Percentiles rank a stretch among this genome's conserved stretches.
phyloP scores from a whole-genome alignment of 768 basidiomycete genomes.

The Chalciporus chontae region DNA sequence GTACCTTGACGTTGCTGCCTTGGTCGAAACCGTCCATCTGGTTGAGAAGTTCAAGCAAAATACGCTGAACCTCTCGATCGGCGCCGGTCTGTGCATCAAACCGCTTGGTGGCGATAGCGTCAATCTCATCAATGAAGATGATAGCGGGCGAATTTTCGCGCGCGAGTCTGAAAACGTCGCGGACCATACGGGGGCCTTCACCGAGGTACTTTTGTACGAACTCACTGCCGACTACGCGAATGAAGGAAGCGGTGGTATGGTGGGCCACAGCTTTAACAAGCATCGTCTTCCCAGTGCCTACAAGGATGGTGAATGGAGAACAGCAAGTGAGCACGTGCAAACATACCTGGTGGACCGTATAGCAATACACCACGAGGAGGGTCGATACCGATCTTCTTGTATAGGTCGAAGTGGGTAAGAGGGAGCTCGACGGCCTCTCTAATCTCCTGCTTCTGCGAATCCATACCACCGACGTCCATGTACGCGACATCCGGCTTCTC shows the following conservation, averaged over 20 bases:
- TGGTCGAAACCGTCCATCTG: slow-evolving; percentile 99
- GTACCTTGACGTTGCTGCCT: slow-evolving; percentile 94
- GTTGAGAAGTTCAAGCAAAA: slow-evolving; percentile 91
- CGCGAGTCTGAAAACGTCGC: slow-evolving; percentile 97
- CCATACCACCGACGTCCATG: slow-evolving; percentile 95
- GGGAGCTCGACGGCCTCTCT: slow-evolving; percentile 97
- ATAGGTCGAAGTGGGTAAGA: slow-evolving; percentile 93
- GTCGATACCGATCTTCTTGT: slow-evolving; percentile 99
- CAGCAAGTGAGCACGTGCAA: neutral
- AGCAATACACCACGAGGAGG: slow-evolving; percentile 95
- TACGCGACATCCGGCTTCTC: slow-evolving; percentile 96
- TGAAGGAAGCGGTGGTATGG: slow-evolving; percentile 96
- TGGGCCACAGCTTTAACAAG: slow-evolving; percentile 99
- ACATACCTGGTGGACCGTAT: slow-evolving; percentile 91
- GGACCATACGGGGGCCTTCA: slow-evolving; percentile 99
- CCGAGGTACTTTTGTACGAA: slow-evolving; percentile 99
- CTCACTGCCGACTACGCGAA: slow-evolving; percentile 96
- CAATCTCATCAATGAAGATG: slow-evolving; percentile 99
- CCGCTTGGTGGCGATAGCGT: slow-evolving; percentile 98
- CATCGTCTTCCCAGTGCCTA: slow-evolving; percentile 99
- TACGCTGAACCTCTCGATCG: slow-evolving; percentile 98
- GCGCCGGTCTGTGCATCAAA: slow-evolving; percentile 99
- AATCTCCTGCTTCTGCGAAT: slow-evolving; percentile 97
- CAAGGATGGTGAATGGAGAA: slow-evolving; percentile 4
- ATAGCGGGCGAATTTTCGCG: slow-evolving; percentile 96